These are phyloP conservation scores for Flaveria floridana DNA, from an alignment of 140 eudicot species.

Conservation along the genomic window DNA sequence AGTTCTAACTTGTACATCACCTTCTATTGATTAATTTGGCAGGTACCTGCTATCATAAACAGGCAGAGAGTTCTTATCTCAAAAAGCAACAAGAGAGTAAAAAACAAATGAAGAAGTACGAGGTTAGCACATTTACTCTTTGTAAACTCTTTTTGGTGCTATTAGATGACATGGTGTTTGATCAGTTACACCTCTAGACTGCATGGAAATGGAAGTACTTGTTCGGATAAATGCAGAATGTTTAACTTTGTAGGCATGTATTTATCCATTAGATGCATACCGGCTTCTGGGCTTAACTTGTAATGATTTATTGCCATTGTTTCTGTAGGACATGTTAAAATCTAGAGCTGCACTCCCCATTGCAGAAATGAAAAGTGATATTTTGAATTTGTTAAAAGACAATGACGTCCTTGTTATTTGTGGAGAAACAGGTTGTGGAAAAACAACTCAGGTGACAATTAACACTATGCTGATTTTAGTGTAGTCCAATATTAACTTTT, in stretches of 20 bases:
- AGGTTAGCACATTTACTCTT: slow-evolving; percentile 45
- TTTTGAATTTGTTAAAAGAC: slow-evolving; percentile 62
- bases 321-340: slow-evolving; percentile 66
- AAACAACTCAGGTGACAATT: slow-evolving; percentile 86
- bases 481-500: neutral
- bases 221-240: neutral
- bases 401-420: slow-evolving; percentile 83
- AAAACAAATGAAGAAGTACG: slow-evolving; percentile 52
- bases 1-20: slow-evolving; percentile 12
- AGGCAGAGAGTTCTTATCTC: slow-evolving; percentile 63
- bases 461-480: slow-evolving; percentile 19
- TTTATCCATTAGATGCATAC: slow-evolving; percentile 8
- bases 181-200: slow-evolving; percentile 24
- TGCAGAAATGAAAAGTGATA: slow-evolving; percentile 71
- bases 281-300: slow-evolving; percentile 15
- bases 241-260: slow-evolving; percentile 17
- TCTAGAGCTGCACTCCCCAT: slow-evolving; percentile 84
- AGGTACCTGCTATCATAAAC: slow-evolving; percentile 46
- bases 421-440: slow-evolving; percentile 99
- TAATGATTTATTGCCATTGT: slow-evolving; percentile 26
- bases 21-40: slow-evolving; percentile 30
- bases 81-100: slow-evolving; percentile 66
- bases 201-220: slow-evolving; percentile 15
- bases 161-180: slow-evolving; percentile 9
- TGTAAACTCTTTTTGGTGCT: slow-evolving; percentile 16